Conservation (phyloP, 176 grass and related monocot genomes). For the Zea luxurians region DNA sequence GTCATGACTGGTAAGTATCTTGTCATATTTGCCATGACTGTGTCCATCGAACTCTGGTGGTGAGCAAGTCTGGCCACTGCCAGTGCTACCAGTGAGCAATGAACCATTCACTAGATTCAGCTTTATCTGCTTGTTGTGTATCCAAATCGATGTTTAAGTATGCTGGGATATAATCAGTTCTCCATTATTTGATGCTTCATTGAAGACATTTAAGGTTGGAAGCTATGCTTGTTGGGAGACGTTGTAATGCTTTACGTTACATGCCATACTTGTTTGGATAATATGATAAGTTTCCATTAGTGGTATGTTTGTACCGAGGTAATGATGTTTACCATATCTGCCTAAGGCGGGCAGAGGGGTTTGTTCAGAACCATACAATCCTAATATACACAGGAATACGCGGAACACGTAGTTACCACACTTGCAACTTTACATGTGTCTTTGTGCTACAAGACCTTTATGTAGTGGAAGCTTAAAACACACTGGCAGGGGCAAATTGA, state of each 20-base stretch:
- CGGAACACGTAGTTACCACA: too few species aligned
- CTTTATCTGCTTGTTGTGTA: neutral
- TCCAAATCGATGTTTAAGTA: constrained; percentile 3
- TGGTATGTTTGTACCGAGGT: neutral
- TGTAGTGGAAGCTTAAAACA: too few species aligned
- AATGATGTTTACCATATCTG: neutral
- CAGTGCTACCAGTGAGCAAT: neutral
- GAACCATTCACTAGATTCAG: neutral
- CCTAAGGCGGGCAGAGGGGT: neutral
- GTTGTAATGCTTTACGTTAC: neutral
- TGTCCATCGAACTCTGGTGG: neutral
- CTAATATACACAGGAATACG: neutral
- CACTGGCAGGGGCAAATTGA: too few species aligned
- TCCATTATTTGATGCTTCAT: constrained; percentile 26
- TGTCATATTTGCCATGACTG: neutral
- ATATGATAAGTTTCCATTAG: neutral
- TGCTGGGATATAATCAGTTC: constrained; percentile 17
- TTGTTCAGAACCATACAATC: neutral
- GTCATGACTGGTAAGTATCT: constrained; percentile 70
- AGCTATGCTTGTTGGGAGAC: neutral
- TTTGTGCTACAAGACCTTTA: too few species aligned
- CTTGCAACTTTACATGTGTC: too few species aligned
- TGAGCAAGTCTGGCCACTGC: neutral
- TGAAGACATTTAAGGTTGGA: neutral
- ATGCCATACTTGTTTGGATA: neutral